Percentiles rank a stretch among this genome's conserved stretches.
Evolutionary conservation across 2,329 filamentous ascomycete species (phyloP).

Genomic region (Aspergillus hiratsukae): DNA sequence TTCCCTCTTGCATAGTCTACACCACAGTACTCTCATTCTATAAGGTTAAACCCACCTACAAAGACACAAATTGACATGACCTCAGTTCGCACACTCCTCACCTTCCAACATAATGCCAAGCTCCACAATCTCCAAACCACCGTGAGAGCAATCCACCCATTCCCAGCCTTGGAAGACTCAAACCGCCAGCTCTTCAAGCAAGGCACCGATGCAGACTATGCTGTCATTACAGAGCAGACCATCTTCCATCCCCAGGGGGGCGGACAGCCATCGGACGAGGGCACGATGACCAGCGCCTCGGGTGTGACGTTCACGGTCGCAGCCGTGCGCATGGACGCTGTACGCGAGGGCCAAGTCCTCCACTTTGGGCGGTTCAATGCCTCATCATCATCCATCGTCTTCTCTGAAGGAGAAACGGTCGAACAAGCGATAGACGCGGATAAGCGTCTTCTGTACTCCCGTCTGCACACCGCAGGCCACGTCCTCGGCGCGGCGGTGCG

Average conservation of each 20-base stretch:
- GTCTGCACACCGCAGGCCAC: conserved; percentile 70
- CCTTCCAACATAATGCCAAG: conserved; percentile 37
- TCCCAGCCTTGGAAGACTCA: conserved; percentile 47
- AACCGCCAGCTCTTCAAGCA: conserved; percentile 58
- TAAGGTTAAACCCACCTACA: too few relatives aligned
- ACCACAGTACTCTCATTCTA: too few relatives aligned
- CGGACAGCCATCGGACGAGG: conserved; percentile 66
- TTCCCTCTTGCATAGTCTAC: too few relatives aligned
- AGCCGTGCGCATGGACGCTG: conserved; percentile 53
- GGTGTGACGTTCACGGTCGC: conserved; percentile 48
- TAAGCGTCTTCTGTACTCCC: conserved; percentile 60
- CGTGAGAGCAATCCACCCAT: conserved; percentile 47
- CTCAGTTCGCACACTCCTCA: conserved; percentile 14
- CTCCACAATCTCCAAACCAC: conserved; percentile 42
- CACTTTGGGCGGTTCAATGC: conserved; percentile 58
- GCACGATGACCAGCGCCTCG: conserved; percentile 45
- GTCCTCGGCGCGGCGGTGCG: conserved; percentile 66
- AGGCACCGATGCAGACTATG: conserved; percentile 47
- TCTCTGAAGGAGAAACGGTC: conserved; percentile 44
- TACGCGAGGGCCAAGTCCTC: conserved; percentile 54
- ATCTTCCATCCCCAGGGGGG: conserved; percentile 74
- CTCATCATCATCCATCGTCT: conserved; percentile 16
- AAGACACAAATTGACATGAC: not conserved
- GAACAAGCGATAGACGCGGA: conserved; percentile 57
- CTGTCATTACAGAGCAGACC: conserved; percentile 61